Base-by-base conservation (phyloP, 2,329 filamentous ascomycete genomes). In the Exserohilum turcica region DNA sequence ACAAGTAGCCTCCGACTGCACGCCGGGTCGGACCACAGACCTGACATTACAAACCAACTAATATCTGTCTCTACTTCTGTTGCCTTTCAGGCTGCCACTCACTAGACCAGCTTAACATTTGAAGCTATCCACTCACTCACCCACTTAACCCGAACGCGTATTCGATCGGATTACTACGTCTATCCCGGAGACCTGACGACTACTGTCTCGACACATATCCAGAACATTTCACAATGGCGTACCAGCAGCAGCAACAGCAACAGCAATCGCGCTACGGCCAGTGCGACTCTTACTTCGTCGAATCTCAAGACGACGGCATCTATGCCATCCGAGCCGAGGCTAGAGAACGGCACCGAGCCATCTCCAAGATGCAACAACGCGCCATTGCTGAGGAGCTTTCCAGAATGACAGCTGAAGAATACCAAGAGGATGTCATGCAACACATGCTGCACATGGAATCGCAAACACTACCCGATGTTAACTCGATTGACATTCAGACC, bases 371-470 rank as follows among this genome's bases (percentile, higher is more conserved):
- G 77, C 86, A 87, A 68, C 93, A 97, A 77, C 90, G 93, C 71
- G 88, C 89, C 63, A 89, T 97, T 65, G 92, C 89, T 56, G 90
- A 92, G 71, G 91, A 97, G 74, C 84, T 97, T 62, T 97, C 92
- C 39, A 86, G 87, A 64, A 80, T 90, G 64, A 91, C 92, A 43
- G 87, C 86, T 56, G 91, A 96, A 50, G 92, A 97, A 78, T 96
- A 97, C 73, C 85, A 95, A 65, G 91, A 96, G 75, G 93, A 97
- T 74, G 89, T 97, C 73, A 86, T 97, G 79, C 84, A 89, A 71
- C 93, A 97, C 78, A 94, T 97, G 89, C 85, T 91, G 74, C 84
- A 90, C 70, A 97, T 99, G 93, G 94, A 99, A 85, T 84, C 88
- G 69, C 89, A 95, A 77, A 97, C 94, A 24, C 82, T 97, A 62